Conservation (phyloP, 2,329 filamentous ascomycete species). For the Venturia asperata region DNA sequence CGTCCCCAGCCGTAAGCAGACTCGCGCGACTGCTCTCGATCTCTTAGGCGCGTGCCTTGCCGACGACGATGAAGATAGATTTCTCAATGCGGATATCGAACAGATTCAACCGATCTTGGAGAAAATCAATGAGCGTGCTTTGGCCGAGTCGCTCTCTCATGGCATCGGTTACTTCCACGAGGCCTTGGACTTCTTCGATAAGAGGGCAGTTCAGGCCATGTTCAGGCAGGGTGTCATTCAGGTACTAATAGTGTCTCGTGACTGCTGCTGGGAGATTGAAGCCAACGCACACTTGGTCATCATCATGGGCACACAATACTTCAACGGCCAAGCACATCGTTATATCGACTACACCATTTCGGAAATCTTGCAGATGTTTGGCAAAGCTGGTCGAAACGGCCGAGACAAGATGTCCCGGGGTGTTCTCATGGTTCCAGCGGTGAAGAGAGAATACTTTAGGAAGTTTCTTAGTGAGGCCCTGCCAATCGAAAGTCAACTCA, state of each 20-base stretch:
- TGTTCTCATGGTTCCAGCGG: constrained; percentile 91
- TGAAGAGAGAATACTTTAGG: constrained; percentile 96
- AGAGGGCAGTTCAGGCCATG: constrained; percentile 86
- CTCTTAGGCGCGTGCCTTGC: constrained; percentile 78
- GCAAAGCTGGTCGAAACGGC: constrained; percentile 74
- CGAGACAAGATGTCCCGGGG: constrained; percentile 77
- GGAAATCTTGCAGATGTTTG: constrained; percentile 96
- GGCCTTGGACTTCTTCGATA: constrained; percentile 79
- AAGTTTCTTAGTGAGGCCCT: constrained; percentile 96
- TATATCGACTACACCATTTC: constrained; percentile 95
- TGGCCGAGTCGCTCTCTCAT: constrained; percentile 84
- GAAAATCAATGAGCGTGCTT: constrained; percentile 74
- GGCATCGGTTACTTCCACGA: constrained; percentile 98
- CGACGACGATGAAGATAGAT: constrained; percentile 88
- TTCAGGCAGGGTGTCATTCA: constrained; percentile 87
- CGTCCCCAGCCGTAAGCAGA: constrained; percentile 89
- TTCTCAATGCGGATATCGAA: constrained; percentile 75
- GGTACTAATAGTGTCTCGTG: constrained; percentile 71
- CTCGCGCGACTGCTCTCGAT: constrained; percentile 77
- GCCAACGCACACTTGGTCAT: constrained; percentile 83
- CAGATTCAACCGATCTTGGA: constrained; percentile 77
- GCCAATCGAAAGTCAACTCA: constrained; percentile 89
- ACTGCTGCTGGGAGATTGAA: constrained; percentile 94
- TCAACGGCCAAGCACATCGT: constrained; percentile 90
- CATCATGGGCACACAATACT: constrained; percentile 97